phyloP scores from a whole-genome alignment of 352 stramenopile genomes.

The Phytophthora pseudosyringae region DNA sequence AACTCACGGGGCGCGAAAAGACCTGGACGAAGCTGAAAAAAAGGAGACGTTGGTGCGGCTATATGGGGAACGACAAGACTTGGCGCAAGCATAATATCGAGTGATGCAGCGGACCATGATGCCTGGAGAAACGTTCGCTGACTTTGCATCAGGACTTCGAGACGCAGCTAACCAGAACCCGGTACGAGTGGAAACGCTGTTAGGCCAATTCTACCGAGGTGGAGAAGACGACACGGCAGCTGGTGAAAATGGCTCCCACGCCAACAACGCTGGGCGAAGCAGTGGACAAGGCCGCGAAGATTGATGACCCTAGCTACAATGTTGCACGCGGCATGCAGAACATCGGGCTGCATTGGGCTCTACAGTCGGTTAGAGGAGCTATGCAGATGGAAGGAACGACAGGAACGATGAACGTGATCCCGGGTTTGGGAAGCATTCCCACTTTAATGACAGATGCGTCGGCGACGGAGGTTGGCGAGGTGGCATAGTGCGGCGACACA shows the following conservation, averaged over 20 bases:
- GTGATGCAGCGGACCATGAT: constrained; percentile 1
- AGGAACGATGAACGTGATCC: too few species aligned
- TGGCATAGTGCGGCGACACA: too few species aligned
- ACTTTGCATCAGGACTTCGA: constrained; percentile 1
- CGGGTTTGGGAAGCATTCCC: too few species aligned
- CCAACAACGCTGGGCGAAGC: not conserved
- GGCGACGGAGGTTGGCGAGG: too few species aligned
- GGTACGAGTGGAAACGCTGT: not conserved
- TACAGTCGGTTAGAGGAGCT: too few species aligned
- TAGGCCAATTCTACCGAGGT: not conserved
- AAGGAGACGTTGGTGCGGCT: not conserved
- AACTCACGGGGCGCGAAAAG: not conserved
- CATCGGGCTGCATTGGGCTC: too few species aligned
- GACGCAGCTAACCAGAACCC: not conserved
- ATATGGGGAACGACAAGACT: constrained; percentile 2
- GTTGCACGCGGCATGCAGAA: too few species aligned
- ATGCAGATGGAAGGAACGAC: too few species aligned
- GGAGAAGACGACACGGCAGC: not conserved
- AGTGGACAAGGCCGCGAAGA: not conserved
- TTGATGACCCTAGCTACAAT: too few species aligned
- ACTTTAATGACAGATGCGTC: too few species aligned
- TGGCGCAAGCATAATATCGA: not conserved
- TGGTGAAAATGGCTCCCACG: not conserved
- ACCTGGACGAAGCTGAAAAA: constrained; percentile 5
- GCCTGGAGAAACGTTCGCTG: not conserved